phyloP scores from a whole-genome alignment of 352 stramenopile species.

The Blastocystis hominis region DNA sequence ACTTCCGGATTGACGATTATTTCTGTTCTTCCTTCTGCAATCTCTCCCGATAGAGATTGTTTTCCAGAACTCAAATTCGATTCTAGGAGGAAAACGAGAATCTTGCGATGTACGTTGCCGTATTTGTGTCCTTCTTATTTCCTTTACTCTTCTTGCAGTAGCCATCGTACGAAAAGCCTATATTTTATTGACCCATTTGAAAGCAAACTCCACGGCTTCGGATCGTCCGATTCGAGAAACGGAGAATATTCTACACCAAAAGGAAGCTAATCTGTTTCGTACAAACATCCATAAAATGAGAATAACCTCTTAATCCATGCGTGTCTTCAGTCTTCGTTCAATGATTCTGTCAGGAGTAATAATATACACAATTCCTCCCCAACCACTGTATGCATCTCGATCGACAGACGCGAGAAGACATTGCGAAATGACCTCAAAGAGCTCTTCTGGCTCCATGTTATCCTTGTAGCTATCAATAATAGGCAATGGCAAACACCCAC shows the following conservation, averaged over 20 bases:
- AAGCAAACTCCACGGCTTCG: neutral
- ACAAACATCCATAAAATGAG: conserved; percentile 21
- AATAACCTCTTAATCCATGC: conserved; percentile 53
- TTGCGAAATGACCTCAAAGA: conserved; percentile 96
- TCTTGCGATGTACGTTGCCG: no score
- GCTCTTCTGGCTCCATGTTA: conserved; percentile 74
- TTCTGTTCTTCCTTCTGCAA: neutral
- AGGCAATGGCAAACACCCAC: neutral
- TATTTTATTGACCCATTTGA: no score
- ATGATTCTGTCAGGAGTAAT: conserved; percentile 67
- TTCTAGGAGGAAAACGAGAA: no score
- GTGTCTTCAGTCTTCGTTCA: conserved; percentile 52
- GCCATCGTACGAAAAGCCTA: no score
- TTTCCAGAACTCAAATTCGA: no score
- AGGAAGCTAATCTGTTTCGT: neutral
- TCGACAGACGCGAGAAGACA: conserved; percentile 91
- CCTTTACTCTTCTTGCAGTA: no score
- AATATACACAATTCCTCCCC: conserved; percentile 94
- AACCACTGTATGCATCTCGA: conserved; percentile 90
- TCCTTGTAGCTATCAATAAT: conserved; percentile 52
- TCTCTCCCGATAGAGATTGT: no score
- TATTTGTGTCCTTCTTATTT: no score
- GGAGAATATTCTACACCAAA: neutral
- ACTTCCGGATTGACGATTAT: neutral
- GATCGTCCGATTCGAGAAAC: neutral